These are phyloP conservation scores for Gelatoporia subvermispora DNA, from an alignment of 768 basidiomycete genomes.

Conservation along the genomic window DNA sequence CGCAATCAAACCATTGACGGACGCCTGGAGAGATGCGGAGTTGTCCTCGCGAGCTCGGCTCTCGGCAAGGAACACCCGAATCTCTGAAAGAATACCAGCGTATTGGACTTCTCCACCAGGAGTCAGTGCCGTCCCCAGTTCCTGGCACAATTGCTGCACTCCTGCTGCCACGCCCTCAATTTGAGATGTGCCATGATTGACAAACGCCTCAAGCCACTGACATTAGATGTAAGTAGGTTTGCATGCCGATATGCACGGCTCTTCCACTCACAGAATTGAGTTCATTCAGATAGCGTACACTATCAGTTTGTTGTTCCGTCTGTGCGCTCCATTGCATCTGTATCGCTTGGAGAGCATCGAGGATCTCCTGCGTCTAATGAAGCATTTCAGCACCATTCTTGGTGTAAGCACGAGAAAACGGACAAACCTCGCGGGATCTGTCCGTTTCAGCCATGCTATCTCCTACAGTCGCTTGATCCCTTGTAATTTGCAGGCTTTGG, in stretches of 20 bases:
- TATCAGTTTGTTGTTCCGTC: slow-evolving; percentile 67
- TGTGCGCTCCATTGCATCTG: slow-evolving; percentile 43
- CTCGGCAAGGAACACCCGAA: slow-evolving; percentile 32
- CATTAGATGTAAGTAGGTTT: slow-evolving; percentile 2
- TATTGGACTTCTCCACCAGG: slow-evolving; percentile 15
- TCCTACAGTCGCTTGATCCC: not conserved
- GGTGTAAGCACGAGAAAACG: not conserved
- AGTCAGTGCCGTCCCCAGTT: slow-evolving; percentile 35
- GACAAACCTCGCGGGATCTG: not conserved
- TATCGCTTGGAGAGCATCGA: slow-evolving; percentile 43
- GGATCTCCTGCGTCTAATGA: slow-evolving; percentile 38
- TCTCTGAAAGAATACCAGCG: slow-evolving; percentile 27
- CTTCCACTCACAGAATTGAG: slow-evolving; percentile 53
- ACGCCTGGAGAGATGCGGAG: slow-evolving; percentile 26
- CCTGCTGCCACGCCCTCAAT: slow-evolving; percentile 57
- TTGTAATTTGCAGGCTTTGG: slow-evolving; percentile 6
- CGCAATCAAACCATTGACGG: slow-evolving; percentile 33
- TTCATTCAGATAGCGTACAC: slow-evolving; percentile 73
- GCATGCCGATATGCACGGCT: not conserved
- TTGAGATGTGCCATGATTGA: slow-evolving; percentile 70
- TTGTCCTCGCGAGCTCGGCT: slow-evolving; percentile 26
- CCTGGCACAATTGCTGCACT: slow-evolving; percentile 54
- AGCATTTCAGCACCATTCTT: not conserved
- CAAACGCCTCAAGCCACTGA: slow-evolving; percentile 83
- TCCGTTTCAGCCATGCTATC: not conserved